Evolutionary conservation across 83 land plant species (phyloP).

Genomic region (Picea engelmannii): DNA sequence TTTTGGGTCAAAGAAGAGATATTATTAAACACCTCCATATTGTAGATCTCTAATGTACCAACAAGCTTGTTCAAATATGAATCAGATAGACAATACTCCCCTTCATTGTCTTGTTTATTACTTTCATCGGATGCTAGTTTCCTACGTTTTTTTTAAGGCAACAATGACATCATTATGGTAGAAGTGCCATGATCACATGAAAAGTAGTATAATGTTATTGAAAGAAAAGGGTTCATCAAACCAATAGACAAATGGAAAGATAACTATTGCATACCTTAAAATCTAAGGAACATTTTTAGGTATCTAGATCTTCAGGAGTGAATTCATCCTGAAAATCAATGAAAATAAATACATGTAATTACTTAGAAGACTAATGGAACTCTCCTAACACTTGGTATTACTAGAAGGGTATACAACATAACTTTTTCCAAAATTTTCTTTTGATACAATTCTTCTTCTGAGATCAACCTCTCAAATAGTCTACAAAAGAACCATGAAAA

Average conservation of each 20-base stretch:
- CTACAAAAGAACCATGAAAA: background rate
- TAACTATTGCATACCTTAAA: constrained; percentile 32
- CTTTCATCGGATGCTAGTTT: constrained; percentile 36
- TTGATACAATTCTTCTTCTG: background rate
- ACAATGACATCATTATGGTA: too few species aligned
- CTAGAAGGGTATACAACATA: background rate
- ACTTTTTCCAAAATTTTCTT: background rate
- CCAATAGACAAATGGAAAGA: background rate
- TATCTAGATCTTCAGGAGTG: constrained; percentile 74
- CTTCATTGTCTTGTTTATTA: constrained; percentile 40
- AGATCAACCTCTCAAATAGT: background rate
- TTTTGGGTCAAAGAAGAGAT: background rate
- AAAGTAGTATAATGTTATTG: too few species aligned
- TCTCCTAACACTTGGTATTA: background rate
- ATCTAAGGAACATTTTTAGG: constrained; percentile 63
- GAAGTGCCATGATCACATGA: too few species aligned
- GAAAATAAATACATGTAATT: background rate
- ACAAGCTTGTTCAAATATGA: constrained; percentile 75
- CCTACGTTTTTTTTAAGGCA: constrained; percentile 35
- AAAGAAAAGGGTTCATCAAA: too few species aligned
- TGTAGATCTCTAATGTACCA: constrained; percentile 64
- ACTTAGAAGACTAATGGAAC: background rate
- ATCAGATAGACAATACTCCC: constrained; percentile 50
- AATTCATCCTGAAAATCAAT: constrained; percentile 68
- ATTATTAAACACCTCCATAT: constrained; percentile 54